Percentiles rank a stretch among this genome's conserved stretches.
These are phyloP conservation scores for Hansfordia pulvinata DNA, from an alignment of 2,329 filamentous ascomycete species.

Conservation along the genomic window DNA sequence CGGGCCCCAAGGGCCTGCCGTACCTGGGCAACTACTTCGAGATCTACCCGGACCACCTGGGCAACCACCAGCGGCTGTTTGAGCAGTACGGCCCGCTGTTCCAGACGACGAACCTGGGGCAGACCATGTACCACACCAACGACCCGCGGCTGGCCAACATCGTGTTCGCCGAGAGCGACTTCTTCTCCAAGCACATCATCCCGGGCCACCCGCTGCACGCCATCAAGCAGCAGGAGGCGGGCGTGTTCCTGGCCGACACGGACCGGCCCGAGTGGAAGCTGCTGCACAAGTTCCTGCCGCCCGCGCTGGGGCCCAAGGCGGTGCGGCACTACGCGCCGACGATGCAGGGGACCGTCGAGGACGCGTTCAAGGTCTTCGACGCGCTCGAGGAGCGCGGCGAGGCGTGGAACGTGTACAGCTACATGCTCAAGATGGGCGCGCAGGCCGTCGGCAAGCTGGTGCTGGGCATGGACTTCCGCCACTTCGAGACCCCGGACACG, in stretches of 20 bases:
- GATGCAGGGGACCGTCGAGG: slow-evolving; percentile 41
- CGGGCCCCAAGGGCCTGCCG: slow-evolving; percentile 32
- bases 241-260: slow-evolving; percentile 35
- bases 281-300: slow-evolving; percentile 49
- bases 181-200: slow-evolving; percentile 38
- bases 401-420: slow-evolving; percentile 33
- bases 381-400: slow-evolving; percentile 32
- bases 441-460: slow-evolving; percentile 30
- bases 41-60: slow-evolving; percentile 41
- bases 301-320: slow-evolving; percentile 43
- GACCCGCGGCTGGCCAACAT: slow-evolving; percentile 30
- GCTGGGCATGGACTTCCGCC: slow-evolving; percentile 29
- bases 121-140: slow-evolving; percentile 33
- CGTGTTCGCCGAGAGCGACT: slow-evolving; percentile 32
- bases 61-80: slow-evolving; percentile 41
- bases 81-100: slow-evolving; percentile 37
- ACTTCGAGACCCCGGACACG: slow-evolving; percentile 28
- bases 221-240: slow-evolving; percentile 26
- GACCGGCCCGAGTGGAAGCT: slow-evolving; percentile 32
- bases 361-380: slow-evolving; percentile 34
- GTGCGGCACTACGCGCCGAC: slow-evolving; percentile 45
- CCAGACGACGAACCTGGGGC: slow-evolving; percentile 37
- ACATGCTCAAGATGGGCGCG: slow-evolving; percentile 33
- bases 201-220: slow-evolving; percentile 31
- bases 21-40: slow-evolving; percentile 40